Conservation (phyloP, 352 stramenopile species). For the Globisporangium nunn region DNA sequence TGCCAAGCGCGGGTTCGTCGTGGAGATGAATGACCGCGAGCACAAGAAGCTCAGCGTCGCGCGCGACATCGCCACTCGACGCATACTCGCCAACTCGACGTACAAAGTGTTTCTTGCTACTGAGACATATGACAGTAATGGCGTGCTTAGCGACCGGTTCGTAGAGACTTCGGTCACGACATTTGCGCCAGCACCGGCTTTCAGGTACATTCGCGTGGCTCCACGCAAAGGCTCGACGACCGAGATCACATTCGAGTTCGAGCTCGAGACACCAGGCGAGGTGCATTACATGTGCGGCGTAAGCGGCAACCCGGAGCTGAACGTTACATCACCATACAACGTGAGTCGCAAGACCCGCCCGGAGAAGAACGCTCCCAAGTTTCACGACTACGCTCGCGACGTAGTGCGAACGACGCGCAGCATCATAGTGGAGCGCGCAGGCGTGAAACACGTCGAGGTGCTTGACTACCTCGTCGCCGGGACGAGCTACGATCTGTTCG, state of each 20-base stretch:
- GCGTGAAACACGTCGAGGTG: constrained; percentile 34
- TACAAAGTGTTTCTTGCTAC: constrained; percentile 47
- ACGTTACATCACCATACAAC: constrained; percentile 69
- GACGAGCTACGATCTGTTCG: constrained; percentile 55
- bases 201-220: constrained; percentile 32
- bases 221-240: constrained; percentile 71
- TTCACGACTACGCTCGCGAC: constrained; percentile 55
- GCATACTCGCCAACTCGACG: constrained; percentile 35
- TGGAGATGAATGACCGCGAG: constrained; percentile 27
- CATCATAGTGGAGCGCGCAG: constrained; percentile 21
- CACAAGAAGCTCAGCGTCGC: constrained; percentile 29
- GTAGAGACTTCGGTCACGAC: constrained; percentile 32
- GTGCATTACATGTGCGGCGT: constrained; percentile 67
- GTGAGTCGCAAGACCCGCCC: constrained; percentile 49
- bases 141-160: constrained; percentile 53
- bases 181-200: constrained; percentile 30
- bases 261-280: constrained; percentile 50
- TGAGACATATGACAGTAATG: constrained; percentile 40
- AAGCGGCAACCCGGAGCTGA: constrained; percentile 52
- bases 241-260: constrained; percentile 50
- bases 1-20: constrained; percentile 6
- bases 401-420: constrained; percentile 45
- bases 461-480: constrained; percentile 55
- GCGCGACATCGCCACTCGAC: constrained; percentile 17
- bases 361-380: constrained; percentile 22